Conservation (phyloP, 2,329 filamentous ascomycete genomes). For the Scedosporium minutisporum region DNA sequence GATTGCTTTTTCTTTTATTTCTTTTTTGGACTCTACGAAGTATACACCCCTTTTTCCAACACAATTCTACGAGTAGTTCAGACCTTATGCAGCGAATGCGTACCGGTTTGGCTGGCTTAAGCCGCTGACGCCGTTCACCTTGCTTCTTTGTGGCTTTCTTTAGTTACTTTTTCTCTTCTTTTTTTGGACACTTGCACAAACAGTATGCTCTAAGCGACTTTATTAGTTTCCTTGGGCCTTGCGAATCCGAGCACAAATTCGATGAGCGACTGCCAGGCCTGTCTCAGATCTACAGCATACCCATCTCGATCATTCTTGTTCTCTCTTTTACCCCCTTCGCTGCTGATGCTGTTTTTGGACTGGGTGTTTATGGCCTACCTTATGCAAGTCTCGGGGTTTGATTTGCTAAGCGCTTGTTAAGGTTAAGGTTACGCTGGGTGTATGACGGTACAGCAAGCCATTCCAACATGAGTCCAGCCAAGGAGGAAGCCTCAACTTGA, state of each 20-base stretch:
- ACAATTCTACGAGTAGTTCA: background rate
- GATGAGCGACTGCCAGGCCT: background rate
- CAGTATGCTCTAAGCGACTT: no score
- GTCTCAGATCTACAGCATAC: background rate
- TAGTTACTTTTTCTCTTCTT: background rate
- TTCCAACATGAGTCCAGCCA: no score
- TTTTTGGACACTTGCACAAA: background rate
- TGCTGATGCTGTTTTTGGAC: background rate
- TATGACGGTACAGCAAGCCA: no score
- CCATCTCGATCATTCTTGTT: background rate
- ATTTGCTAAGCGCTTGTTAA: no score
- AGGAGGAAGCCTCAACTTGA: no score
- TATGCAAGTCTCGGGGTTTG: no score
- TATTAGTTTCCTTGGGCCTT: background rate
- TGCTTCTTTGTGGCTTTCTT: background rate
- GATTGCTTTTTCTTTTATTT: background rate
- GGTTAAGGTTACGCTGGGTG: no score
- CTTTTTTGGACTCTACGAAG: background rate
- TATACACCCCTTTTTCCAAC: background rate
- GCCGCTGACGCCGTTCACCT: background rate
- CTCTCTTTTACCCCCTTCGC: background rate
- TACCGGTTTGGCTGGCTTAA: background rate
- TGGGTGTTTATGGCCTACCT: no score
- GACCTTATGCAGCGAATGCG: background rate
- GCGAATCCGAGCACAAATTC: background rate